Evolutionary conservation across 2,329 filamentous ascomycete species (phyloP).

Genomic region (Botrytis aclada): DNA sequence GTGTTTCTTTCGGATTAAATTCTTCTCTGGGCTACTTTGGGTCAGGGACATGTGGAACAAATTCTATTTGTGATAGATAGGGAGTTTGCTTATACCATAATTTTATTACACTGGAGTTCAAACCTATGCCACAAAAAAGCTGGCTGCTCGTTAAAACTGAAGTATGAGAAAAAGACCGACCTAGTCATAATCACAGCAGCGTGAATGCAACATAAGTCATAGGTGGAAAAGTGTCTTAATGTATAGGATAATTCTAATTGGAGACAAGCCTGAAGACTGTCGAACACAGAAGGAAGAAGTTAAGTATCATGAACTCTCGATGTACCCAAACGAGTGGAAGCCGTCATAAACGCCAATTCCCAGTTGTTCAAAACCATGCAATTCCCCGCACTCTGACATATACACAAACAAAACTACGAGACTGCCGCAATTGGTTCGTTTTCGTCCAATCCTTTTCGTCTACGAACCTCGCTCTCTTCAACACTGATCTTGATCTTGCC

Average conservation of each 20-base stretch:
- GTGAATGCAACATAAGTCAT: neutral
- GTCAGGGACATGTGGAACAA: neutral
- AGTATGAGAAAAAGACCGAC: neutral
- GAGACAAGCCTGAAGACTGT: neutral
- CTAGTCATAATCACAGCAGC: neutral
- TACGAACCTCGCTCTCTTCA: slow-evolving; percentile 37
- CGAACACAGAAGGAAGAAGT: neutral
- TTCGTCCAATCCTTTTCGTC: slow-evolving; percentile 27
- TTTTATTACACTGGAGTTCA: neutral
- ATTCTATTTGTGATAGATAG: neutral
- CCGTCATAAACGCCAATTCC: neutral
- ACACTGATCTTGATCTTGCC: slow-evolving; percentile 33
- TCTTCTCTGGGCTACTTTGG: neutral
- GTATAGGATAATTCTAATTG: slow-evolving; percentile 12
- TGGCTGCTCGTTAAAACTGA: neutral
- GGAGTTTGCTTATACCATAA: slow-evolving; percentile 6
- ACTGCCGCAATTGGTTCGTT: slow-evolving; percentile 16
- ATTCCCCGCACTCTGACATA: neutral
- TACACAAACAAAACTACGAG: slow-evolving; percentile 6
- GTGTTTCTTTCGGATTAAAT: neutral
- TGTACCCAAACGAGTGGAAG: neutral
- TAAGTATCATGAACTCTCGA: neutral
- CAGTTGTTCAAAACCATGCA: neutral
- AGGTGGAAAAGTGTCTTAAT: neutral
- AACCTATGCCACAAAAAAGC: neutral